Evolutionary conservation across 2,329 filamentous ascomycete species (phyloP).

Genomic region (Colletotrichum magnum): DNA sequence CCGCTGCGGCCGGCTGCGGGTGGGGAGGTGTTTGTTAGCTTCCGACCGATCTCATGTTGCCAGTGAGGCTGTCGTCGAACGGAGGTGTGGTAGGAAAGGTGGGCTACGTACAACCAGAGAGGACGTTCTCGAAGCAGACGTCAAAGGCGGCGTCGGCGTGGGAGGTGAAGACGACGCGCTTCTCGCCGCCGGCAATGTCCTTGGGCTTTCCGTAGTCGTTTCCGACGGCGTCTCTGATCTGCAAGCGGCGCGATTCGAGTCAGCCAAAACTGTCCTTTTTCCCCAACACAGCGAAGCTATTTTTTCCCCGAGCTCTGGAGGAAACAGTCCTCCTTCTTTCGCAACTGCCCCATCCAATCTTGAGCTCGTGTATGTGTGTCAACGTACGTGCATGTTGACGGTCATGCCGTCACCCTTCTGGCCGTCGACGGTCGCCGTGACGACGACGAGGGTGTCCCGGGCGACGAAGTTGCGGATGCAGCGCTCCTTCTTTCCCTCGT

Average conservation of each 20-base stretch:
- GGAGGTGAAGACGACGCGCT: constrained; percentile 93
- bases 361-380: background rate
- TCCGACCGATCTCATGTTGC: constrained; percentile 6
- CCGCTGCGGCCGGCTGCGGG: constrained; percentile 53
- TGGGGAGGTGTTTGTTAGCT: constrained; percentile 40
- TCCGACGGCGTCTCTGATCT: constrained; percentile 96
- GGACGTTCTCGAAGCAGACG: constrained; percentile 93
- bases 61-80: constrained; percentile 17
- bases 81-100: too few relatives aligned
- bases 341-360: too few relatives aligned
- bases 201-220: constrained; percentile 96
- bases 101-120: constrained; percentile 73
- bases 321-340: too few relatives aligned
- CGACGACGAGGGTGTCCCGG: constrained; percentile 93
- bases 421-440: constrained; percentile 91
- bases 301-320: background rate
- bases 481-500: constrained; percentile 80
- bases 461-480: constrained; percentile 97
- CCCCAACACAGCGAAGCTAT: background rate
- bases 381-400: constrained; percentile 92
- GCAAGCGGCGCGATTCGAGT: constrained; percentile 38
- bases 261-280: constrained; percentile 17
- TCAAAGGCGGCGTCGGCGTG: constrained; percentile 94
- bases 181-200: constrained; percentile 93
- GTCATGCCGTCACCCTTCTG: constrained; percentile 90